These are phyloP conservation scores for Penicillium antarcticum DNA, from an alignment of 495 filamentous ascomycete species.

Conservation along the genomic window DNA sequence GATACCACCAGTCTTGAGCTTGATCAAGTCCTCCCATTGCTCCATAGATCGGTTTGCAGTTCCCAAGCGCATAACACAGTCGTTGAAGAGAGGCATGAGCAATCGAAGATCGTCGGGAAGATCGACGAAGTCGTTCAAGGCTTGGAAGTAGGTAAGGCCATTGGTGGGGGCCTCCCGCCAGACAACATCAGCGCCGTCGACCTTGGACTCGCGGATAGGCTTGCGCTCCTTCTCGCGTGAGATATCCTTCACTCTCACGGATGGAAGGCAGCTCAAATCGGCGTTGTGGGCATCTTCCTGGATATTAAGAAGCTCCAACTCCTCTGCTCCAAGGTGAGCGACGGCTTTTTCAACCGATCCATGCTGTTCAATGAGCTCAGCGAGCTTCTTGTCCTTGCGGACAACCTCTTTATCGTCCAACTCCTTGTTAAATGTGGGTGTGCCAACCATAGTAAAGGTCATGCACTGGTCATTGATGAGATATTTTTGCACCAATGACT, in stretches of 20 bases:
- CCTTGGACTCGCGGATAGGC: constrained; percentile 61
- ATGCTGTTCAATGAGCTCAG: constrained; percentile 61
- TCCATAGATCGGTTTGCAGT: constrained; percentile 88
- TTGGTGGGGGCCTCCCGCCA: constrained; percentile 94
- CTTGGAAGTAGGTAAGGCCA: constrained; percentile 93
- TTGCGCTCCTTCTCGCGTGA: constrained; percentile 71
- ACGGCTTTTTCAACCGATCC: constrained; percentile 70
- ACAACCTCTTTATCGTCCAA: constrained; percentile 74
- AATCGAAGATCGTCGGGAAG: constrained; percentile 82
- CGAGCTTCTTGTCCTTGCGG: constrained; percentile 67
- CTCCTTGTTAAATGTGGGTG: constrained; percentile 64
- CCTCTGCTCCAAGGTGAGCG: constrained; percentile 64
- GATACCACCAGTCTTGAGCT: constrained; percentile 93
- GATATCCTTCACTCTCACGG: constrained; percentile 83
- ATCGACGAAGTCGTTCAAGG: constrained; percentile 72
- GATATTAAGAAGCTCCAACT: constrained; percentile 75
- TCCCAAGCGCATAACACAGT: constrained; percentile 87
- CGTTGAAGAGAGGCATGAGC: constrained; percentile 86
- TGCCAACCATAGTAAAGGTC: constrained; percentile 93
- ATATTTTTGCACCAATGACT: constrained; percentile 84
- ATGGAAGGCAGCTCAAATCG: constrained; percentile 84
- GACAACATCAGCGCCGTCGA: constrained; percentile 69
- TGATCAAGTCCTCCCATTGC: constrained; percentile 90
- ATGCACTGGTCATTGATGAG: constrained; percentile 80
- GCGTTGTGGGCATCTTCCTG: constrained; percentile 79